Base-by-base conservation (phyloP, 2,329 filamentous ascomycete genomes). In the Fusarium camptoceras region DNA sequence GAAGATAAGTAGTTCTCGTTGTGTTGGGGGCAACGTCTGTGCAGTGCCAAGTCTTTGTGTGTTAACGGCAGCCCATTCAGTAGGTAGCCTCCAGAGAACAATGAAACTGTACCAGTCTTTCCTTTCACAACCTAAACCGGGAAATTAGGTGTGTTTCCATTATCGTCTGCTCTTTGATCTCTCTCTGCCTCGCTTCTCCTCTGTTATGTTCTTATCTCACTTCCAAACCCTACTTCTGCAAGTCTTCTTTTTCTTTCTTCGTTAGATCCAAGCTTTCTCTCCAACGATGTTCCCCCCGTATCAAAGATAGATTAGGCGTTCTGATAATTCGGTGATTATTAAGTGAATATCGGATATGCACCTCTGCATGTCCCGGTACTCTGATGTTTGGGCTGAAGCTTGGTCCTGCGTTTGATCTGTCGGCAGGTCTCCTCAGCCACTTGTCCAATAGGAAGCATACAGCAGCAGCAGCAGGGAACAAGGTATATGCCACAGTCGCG, bases 331-430 rank as follows among this genome's bases (percentile, higher is more conserved):
- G 25, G 50, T 20, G 50, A 44, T 64, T 50, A 50, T 24, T 24
- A 34, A 57, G 39, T 59, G 55, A 60, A 55, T 53, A 28, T 47
- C 56, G 62, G 59, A 64, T 66, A 66, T 37, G 55, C 58, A 25
- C 48, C 57, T 62, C 63, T 71, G 64, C 73, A 76, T 76, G 70
- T 75, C 74, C 77, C 70, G 70, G 68, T 68, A 71, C 43, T 70
- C 55, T 64, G 59, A 70, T 64, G 64, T 46, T 73, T 61, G 49
- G 51, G 37, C 53, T 68, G 56, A 53, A 66, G 63, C 73, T 75
- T 75, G 73, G 72, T 57, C 73, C 71, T 59, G 64, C 58, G 72
- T 74, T 74, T 73, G 73, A 63, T 64, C 64, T 65, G 43, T 66
- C 66, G 55, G 62, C 50, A 60, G 49, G 55, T 69, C 46, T 55